Evolutionary conservation across 345 rosid species (phyloP).

Genomic region (Geranium rotundifolium): DNA sequence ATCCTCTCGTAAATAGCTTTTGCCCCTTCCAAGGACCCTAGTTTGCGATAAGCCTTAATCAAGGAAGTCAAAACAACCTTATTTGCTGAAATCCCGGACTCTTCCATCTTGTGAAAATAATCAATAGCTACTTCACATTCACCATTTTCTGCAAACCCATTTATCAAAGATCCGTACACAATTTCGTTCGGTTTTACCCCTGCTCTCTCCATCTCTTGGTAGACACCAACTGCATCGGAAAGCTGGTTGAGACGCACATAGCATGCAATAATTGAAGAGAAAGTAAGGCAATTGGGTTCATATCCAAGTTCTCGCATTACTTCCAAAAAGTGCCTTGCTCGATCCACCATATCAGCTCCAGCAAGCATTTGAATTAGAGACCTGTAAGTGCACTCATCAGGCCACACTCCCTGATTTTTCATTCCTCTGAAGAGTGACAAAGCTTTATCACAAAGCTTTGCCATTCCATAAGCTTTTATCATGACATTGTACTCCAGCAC

Average conservation of each 20-base stretch:
- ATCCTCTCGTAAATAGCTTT: slow-evolving; percentile 52
- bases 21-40: slow-evolving; percentile 68
- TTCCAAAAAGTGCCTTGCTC: slow-evolving; percentile 49
- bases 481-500: slow-evolving; percentile 69
- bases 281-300: slow-evolving; percentile 53
- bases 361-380: slow-evolving; percentile 77
- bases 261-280: slow-evolving; percentile 60
- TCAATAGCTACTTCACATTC: slow-evolving; percentile 56
- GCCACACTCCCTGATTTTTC: slow-evolving; percentile 85
- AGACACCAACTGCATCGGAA: slow-evolving; percentile 46
- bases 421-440: slow-evolving; percentile 58
- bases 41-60: slow-evolving; percentile 71
- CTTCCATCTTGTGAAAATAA: slow-evolving; percentile 55
- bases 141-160: slow-evolving; percentile 74
- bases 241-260: slow-evolving; percentile 58
- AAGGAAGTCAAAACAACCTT: slow-evolving; percentile 66
- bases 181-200: slow-evolving; percentile 75
- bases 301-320: slow-evolving; percentile 65
- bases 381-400: slow-evolving; percentile 76
- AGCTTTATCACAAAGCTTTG: slow-evolving; percentile 69
- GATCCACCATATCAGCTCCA: slow-evolving; percentile 58
- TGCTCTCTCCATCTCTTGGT: slow-evolving; percentile 39
- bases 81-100: slow-evolving; percentile 45
- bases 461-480: slow-evolving; percentile 92
- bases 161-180: slow-evolving; percentile 69